Conservation (phyloP, 108 stramenopile species). For the Aurantiochytrium sp. region DNA sequence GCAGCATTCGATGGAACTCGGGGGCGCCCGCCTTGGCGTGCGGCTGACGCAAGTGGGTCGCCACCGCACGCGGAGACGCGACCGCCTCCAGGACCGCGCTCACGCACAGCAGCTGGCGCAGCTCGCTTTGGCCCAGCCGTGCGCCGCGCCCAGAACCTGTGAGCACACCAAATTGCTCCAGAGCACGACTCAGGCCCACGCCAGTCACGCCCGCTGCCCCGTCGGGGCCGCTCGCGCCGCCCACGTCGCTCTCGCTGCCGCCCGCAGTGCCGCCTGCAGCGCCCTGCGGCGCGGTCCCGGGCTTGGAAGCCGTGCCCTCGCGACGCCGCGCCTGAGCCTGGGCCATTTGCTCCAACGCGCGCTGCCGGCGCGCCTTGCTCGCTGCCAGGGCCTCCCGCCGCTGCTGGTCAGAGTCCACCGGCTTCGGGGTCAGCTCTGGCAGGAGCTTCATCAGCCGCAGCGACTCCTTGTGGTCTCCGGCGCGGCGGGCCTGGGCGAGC, state of each 20-base stretch:
- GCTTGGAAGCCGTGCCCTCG: not conserved
- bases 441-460: conserved; percentile 6
- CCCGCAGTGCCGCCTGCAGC: no score
- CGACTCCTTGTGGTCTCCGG: conserved; percentile 18
- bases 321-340: not conserved
- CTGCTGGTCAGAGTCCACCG: not conserved
- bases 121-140: not conserved
- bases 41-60: not conserved
- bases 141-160: not conserved
- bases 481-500: not conserved
- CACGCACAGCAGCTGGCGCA: not conserved
- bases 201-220: no score
- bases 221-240: no score
- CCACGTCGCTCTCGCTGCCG: no score
- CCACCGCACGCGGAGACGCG: not conserved
- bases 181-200: not conserved
- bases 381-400: not conserved
- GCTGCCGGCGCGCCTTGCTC: not conserved
- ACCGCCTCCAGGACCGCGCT: not conserved
- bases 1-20: not conserved
- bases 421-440: not conserved
- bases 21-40: not conserved
- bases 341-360: not conserved
- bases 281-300: no score
- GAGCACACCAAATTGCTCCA: not conserved